phyloP scores from a whole-genome alignment of 768 basidiomycete genomes.

The Collybiopsis luxurians region DNA sequence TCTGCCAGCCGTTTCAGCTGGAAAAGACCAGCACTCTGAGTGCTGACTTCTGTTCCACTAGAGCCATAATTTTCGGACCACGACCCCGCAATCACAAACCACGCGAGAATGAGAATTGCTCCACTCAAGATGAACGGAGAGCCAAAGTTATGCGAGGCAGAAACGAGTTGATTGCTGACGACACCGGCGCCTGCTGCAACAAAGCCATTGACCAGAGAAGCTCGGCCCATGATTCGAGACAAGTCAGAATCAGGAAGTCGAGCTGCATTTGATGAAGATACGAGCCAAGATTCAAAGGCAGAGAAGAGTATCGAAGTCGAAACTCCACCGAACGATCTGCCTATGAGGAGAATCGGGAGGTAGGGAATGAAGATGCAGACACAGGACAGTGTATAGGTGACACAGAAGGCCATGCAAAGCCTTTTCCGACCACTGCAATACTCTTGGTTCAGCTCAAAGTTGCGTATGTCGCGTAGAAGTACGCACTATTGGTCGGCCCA shows the following conservation, averaged over 20 bases:
- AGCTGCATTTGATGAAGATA: slow-evolving; percentile 54
- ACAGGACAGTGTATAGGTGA: slow-evolving; percentile 62
- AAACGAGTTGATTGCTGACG: slow-evolving; percentile 63
- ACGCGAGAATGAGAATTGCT: slow-evolving; percentile 47
- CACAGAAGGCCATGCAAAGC: slow-evolving; percentile 69
- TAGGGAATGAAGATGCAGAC: slow-evolving; percentile 53
- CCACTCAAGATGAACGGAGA: slow-evolving; percentile 70
- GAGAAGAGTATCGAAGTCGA: slow-evolving; percentile 77
- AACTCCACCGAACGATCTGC: slow-evolving; percentile 65
- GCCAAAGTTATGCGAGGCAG: slow-evolving; percentile 45
- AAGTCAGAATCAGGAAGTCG: slow-evolving; percentile 56
- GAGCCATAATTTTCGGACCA: slow-evolving; percentile 76
- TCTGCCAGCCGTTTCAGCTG: slow-evolving; percentile 51
- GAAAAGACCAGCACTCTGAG: slow-evolving; percentile 35
- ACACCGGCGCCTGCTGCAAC: slow-evolving; percentile 70
- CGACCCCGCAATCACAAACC: slow-evolving; percentile 49
- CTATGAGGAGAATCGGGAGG: slow-evolving; percentile 59
- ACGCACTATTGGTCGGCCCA: slow-evolving; percentile 78
- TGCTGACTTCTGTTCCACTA: slow-evolving; percentile 25
- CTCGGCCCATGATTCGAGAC: slow-evolving; percentile 69
- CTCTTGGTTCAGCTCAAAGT: not conserved
- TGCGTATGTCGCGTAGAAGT: not conserved
- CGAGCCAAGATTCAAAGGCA: slow-evolving; percentile 76
- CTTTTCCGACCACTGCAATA: slow-evolving; percentile 59
- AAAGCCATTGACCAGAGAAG: slow-evolving; percentile 70